These are phyloP conservation scores for Platanus orientalis DNA, from an alignment of 164 flowering plant genomes.

Conservation along the genomic window DNA sequence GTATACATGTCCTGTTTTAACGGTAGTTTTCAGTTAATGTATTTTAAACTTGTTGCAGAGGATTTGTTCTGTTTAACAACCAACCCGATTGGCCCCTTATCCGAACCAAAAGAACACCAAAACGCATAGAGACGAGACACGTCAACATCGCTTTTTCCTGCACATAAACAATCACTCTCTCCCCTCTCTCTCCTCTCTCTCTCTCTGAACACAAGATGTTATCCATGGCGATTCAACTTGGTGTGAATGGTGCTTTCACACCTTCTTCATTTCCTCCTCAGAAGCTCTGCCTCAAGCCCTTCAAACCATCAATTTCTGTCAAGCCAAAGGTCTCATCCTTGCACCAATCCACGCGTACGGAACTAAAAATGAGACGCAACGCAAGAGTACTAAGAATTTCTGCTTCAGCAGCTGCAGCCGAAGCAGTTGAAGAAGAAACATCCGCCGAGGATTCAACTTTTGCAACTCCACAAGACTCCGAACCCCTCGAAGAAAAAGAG, in stretches of 20 bases:
- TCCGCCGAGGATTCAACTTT: conserved; percentile 1
- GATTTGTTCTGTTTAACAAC: too few species aligned
- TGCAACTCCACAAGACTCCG: not conserved
- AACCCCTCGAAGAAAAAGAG: conserved; percentile 15
- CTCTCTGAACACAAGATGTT: conserved; percentile 16
- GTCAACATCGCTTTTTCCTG: too few species aligned
- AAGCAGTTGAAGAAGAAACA: conserved; percentile 12
- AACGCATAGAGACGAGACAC: too few species aligned
- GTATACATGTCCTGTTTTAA: too few species aligned
- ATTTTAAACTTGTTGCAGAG: too few species aligned
- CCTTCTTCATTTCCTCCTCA: conserved; percentile 14
- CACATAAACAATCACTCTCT: not conserved
- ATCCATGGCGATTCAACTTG: conserved; percentile 29
- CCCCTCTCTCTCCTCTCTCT: conserved; percentile 3
- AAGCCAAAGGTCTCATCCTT: not conserved
- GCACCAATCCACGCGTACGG: not conserved
- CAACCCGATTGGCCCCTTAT: not conserved
- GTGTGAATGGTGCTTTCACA: conserved; percentile 11
- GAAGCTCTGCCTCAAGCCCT: conserved; percentile 10
- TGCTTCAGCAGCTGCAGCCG: conserved; percentile 17
- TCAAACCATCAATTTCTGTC: conserved; percentile 9
- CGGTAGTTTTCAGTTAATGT: too few species aligned
- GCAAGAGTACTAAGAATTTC: conserved; percentile 12
- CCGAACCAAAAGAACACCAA: not conserved
- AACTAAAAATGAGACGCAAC: conserved; percentile 3